These are phyloP conservation scores for Takakia lepidozioides DNA, from an alignment of 225 moss, liverwort and hornwort genomes.

Conservation along the genomic window DNA sequence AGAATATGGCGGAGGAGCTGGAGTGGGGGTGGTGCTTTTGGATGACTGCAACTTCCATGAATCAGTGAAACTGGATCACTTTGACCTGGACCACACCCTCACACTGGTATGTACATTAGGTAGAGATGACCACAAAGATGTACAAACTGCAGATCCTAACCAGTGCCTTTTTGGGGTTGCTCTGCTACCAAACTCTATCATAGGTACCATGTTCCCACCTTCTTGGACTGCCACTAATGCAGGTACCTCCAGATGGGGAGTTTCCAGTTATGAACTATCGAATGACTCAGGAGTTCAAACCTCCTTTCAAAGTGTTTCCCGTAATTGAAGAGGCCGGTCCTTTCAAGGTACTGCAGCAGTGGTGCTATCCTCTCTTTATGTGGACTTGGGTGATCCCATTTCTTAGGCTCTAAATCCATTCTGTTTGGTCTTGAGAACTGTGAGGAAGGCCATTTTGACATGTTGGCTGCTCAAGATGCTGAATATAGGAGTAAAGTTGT, in stretches of 20 bases:
- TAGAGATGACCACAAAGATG: too few relatives aligned
- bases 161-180: too few relatives aligned
- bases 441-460: too few relatives aligned
- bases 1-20: conserved; percentile 65
- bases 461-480: too few relatives aligned
- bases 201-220: background rate
- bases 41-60: conserved; percentile 99
- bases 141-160: too few relatives aligned
- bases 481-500: too few relatives aligned
- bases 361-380: background rate
- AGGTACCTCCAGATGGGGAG: conserved; percentile 99
- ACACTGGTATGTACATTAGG: conserved; percentile 72
- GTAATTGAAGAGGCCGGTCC: conserved; percentile 94
- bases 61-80: conserved; percentile 93
- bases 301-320: conserved; percentile 94
- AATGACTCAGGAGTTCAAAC: conserved; percentile 98
- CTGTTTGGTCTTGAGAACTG: too few relatives aligned
- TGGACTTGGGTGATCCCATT: background rate
- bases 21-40: conserved; percentile 72
- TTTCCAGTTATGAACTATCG: conserved; percentile 98
- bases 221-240: conserved; percentile 5
- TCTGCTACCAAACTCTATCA: too few relatives aligned
- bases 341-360: conserved; percentile 72
- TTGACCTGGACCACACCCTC: conserved; percentile 76
- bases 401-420: too few relatives aligned